Base-by-base conservation (phyloP, 2,329 filamentous ascomycete genomes). In the Davidsoniella eucalypti region DNA sequence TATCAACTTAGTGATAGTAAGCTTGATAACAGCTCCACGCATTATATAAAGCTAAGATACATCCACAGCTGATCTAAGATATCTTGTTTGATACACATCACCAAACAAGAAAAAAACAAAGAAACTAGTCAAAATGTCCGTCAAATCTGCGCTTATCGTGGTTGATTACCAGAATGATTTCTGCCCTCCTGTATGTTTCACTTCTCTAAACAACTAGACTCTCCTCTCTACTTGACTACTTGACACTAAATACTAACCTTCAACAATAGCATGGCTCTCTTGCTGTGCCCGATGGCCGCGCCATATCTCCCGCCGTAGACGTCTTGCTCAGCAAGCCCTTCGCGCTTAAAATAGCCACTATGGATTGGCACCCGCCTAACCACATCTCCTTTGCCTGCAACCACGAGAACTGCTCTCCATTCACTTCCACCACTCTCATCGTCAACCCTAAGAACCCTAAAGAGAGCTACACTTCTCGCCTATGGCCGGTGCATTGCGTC, bases 101-200 rank as follows among this genome's bases (percentile, higher is more conserved):
- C 21, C 21, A 23, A 23, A 23, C 21, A 23, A 23, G 21, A 4
- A 23, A 4, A 23, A 5, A 23, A 23, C 21, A 23, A 23, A 23
- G 21, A 23, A 5, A 23, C 21, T 23, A 23, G 29, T 33, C 43
- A 37, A 26, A 59, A 57, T 54, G 58, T 5, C 53, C 4, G 73
- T 73, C 54, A 66, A 60, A 46, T 70, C 75, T 3, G 74, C 74
- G 2, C 65, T 78, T 21, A 65, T 94, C 44, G 73, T 94, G 9
- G 82, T 94, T 49, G 88, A 95, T 64, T 73, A 94, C 60, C 92
- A 96, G 65, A 83, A 95, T 64, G 90, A 96, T 68, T 96, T 95
- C 64, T 94, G 87, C 64, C 84, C 85, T 53, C 87, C 88, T 10
- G 87, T 92, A 67, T 67, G 80, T 67, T 38, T 18, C 37, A 6